Evolutionary conservation across 805 yeast species (phyloP).

Genomic region (Lachancea nothofagi): DNA sequence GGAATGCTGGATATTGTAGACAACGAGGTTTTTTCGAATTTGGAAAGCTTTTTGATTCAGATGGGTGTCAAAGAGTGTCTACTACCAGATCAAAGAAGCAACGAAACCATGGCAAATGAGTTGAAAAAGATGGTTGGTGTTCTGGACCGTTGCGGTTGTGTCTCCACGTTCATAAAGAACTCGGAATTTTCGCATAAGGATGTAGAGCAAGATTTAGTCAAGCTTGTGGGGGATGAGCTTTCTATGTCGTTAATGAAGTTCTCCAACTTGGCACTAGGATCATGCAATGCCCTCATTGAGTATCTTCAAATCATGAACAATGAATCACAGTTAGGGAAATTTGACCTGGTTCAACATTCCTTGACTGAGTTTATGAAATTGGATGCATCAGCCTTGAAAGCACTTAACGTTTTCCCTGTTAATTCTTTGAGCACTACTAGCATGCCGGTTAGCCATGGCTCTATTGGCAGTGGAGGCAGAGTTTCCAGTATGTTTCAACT

Average conservation of each 20-base stretch:
- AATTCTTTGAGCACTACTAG: conserved; percentile 20
- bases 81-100: conserved; percentile 39
- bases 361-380: conserved; percentile 80
- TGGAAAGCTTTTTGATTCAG: conserved; percentile 83
- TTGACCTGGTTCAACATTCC: conserved; percentile 58
- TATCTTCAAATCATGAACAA: conserved; percentile 63
- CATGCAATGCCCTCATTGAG: conserved; percentile 50
- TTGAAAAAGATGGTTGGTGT: conserved; percentile 61
- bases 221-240: conserved; percentile 54
- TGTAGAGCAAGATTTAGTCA: conserved; percentile 70
- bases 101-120: conserved; percentile 35
- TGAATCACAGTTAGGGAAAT: conserved; percentile 49
- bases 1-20: conserved; percentile 79
- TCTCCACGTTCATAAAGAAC: conserved; percentile 54
- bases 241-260: conserved; percentile 29
- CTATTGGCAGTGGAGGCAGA: conserved; percentile 32
- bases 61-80: conserved; percentile 83
- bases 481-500: conserved; percentile 72
- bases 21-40: conserved; percentile 78
- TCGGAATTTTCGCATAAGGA: conserved; percentile 59
- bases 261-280: conserved; percentile 26
- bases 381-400: conserved; percentile 84
- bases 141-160: conserved; percentile 72
- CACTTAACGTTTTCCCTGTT: conserved; percentile 76
- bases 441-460: conserved; percentile 14